Evolutionary conservation across 345 rosid genomes (phyloP).

Genomic region (Populus pruinosa): DNA sequence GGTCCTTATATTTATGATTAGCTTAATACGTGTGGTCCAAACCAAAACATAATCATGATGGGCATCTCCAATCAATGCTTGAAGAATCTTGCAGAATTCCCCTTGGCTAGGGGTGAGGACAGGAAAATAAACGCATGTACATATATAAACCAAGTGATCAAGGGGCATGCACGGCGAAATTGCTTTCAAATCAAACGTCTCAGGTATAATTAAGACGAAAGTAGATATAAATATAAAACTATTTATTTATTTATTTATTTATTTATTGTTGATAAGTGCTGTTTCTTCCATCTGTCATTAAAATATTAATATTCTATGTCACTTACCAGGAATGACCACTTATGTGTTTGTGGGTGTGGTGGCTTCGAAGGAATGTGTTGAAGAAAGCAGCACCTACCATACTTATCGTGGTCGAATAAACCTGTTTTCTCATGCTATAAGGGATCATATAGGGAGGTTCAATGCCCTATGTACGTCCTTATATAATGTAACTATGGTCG

Average conservation of each 20-base stretch:
- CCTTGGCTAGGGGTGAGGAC: background rate
- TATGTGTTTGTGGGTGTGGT: background rate
- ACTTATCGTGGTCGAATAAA: background rate
- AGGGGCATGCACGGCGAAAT: too few species aligned
- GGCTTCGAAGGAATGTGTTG: constrained; percentile 13
- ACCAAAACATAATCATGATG: background rate
- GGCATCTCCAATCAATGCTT: background rate
- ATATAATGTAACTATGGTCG: background rate
- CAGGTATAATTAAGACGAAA: background rate
- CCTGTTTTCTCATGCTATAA: too few species aligned
- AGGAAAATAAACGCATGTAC: too few species aligned
- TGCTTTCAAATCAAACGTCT: background rate
- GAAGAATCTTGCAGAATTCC: background rate
- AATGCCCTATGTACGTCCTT: background rate
- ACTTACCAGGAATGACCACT: constrained; percentile 21
- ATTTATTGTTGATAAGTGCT: background rate
- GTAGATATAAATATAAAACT: too few species aligned
- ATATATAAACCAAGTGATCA: background rate
- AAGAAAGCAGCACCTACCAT: constrained; percentile 9
- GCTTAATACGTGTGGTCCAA: background rate
- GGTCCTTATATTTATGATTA: background rate
- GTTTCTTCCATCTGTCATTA: background rate
- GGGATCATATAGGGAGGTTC: background rate
- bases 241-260: background rate
- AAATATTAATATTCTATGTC: background rate